Evolutionary conservation across 306 rosid genomes (phyloP), one percentile per base, ranked within the genome.

Genomic region (Betula pendula): DNA sequence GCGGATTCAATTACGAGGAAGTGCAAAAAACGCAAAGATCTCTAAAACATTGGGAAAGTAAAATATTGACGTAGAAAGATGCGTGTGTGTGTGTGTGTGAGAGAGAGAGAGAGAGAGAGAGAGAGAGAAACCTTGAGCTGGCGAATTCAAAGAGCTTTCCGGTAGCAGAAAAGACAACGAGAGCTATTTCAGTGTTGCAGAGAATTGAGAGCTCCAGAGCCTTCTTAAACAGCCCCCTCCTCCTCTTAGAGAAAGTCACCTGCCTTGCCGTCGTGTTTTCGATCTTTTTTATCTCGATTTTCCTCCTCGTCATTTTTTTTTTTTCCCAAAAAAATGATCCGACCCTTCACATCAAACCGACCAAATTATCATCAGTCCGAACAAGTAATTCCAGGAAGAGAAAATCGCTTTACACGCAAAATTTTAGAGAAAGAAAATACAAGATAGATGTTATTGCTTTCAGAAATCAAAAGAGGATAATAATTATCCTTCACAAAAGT

Each of bases 131-230:
- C 92, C 85, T 85, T 38, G 87, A 72, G 78, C 58, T 82, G 70
- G 84, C 65, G 51, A 51, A 80, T 17, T 84, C 81, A 25, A 51
- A 82, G 77, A 87, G 83, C 45, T 76, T 85, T 16, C 86, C 81
- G 4, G 89, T 48, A 6, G 81, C n/a, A 27, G 89, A 83, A 27
- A 85, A 83, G 78, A 87, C 73, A 0, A 65, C 2, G 38, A 87
- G 73, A 62, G 81, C 89, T 55, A 85, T 71, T 52, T 87, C 83
- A 63, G 87, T 87, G 72, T 84, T 88, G 50, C 90, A 82, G 2
- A 84, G 77, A 20, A 77, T 81, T 10, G 87, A 82, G 69, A 87
- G 88, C 69, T 87, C 90, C 38, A 40, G 17, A 40, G 88, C 88
- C 53, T 87, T 87, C 80, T 87, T 85, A 31, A 87, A 72, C 2